phyloP scores from a whole-genome alignment of 2,329 filamentous ascomycete species.

The Chaetothyriales sp. region DNA sequence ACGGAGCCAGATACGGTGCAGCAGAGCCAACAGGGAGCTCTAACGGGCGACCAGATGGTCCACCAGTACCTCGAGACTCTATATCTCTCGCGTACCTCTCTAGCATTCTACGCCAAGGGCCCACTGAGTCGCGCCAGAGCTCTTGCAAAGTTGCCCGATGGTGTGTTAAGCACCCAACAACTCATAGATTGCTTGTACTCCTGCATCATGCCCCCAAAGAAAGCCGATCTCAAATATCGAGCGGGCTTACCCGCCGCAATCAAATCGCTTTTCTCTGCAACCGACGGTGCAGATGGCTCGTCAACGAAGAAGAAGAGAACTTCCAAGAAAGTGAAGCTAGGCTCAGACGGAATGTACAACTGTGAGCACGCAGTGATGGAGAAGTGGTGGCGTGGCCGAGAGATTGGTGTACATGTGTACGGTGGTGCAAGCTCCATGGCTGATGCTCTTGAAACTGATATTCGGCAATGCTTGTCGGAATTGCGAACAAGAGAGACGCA shows the following conservation, averaged over 20 bases:
- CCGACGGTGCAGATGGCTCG: constrained; percentile 20
- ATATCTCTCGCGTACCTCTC: constrained; percentile 27
- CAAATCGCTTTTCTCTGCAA: constrained; percentile 21
- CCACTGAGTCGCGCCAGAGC: constrained; percentile 34
- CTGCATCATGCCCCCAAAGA: constrained; percentile 31
- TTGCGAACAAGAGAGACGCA: constrained; percentile 36
- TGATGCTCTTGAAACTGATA: constrained; percentile 20
- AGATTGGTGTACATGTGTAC: constrained; percentile 6
- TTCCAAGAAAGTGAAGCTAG: constrained; percentile 29
- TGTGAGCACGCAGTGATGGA: constrained; percentile 30
- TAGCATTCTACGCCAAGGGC: constrained; percentile 40
- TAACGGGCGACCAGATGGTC: constrained; percentile 10
- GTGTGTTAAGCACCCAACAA: constrained; percentile 17
- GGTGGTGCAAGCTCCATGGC: not conserved
- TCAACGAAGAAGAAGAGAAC: constrained; percentile 16
- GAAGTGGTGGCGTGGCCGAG: constrained; percentile 34
- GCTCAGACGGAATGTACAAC: constrained; percentile 35
- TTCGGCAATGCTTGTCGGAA: constrained; percentile 30
- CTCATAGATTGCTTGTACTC: constrained; percentile 29
- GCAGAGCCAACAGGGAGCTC: constrained; percentile 1
- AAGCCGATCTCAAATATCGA: constrained; percentile 35
- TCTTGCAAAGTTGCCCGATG: constrained; percentile 23
- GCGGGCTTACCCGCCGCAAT: constrained; percentile 31
- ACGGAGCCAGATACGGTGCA: not conserved
- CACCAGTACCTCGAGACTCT: constrained; percentile 17